Evolutionary conservation across 495 filamentous ascomycete species (phyloP).

Genomic region (Recurvomyces mirabilis): DNA sequence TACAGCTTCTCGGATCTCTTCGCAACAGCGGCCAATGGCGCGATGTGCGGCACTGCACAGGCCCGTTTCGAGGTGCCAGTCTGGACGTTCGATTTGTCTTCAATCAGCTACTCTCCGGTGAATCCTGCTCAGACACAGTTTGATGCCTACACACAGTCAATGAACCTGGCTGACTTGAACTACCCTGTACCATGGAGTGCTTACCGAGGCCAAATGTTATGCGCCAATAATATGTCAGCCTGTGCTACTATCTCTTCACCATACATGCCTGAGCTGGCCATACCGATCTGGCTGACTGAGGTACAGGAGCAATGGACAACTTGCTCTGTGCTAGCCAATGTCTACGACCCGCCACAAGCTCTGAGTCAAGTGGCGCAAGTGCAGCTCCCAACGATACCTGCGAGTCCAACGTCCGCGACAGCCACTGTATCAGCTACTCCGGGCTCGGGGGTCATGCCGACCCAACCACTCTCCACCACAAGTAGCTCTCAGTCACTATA

Average conservation of each 20-base stretch:
- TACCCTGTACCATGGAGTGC: not conserved
- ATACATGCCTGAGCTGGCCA: not conserved
- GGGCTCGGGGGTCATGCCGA: too few species aligned
- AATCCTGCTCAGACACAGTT: not conserved
- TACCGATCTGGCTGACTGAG: not conserved
- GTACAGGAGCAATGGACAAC: not conserved
- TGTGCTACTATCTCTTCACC: not conserved
- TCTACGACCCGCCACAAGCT: not conserved
- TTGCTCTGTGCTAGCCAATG: not conserved
- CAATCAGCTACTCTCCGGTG: not conserved
- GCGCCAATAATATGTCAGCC: not conserved
- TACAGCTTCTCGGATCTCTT: not conserved
- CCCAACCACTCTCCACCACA: too few species aligned
- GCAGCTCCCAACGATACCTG: not conserved
- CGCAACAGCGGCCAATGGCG: not conserved
- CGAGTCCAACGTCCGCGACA: not conserved
- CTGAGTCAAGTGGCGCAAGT: not conserved
- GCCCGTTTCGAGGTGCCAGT: not conserved
- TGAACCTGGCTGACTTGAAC: not conserved
- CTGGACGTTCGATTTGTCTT: not conserved
- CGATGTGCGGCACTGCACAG: not conserved
- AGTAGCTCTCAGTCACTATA: too few species aligned
- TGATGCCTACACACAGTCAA: not conserved
- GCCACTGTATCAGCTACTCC: too few species aligned
- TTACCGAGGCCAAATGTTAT: not conserved